Conservation (phyloP, 306 rosid genomes). For the Cajanus cajan region DNA sequence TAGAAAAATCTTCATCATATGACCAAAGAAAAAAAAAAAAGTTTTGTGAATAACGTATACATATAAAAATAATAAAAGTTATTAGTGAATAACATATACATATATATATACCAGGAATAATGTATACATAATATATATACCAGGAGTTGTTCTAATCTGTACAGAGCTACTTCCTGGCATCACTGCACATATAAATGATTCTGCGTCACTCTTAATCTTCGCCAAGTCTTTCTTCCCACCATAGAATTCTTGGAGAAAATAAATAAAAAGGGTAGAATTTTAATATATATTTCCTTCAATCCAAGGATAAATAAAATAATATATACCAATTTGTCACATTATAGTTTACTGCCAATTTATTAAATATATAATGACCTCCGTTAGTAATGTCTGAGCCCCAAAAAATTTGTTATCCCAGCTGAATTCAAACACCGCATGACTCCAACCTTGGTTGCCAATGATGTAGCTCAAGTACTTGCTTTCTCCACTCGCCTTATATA, state of each 20-base stretch:
- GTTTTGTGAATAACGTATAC: too few species aligned
- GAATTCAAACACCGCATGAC: too few species aligned
- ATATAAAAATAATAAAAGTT: background rate
- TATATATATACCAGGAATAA: too few species aligned
- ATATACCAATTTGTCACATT: background rate
- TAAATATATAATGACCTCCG: conserved; percentile 40
- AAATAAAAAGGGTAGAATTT: background rate
- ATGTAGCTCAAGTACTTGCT: too few species aligned
- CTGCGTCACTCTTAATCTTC: conserved; percentile 55
- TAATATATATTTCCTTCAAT: background rate
- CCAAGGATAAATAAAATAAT: background rate
- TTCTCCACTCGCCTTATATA: too few species aligned
- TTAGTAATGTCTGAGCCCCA: conserved; percentile 75
- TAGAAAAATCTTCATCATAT: conserved; percentile 3
- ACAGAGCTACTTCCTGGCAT: conserved; percentile 79
- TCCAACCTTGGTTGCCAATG: too few species aligned
- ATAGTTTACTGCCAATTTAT: background rate
- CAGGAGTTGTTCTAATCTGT: conserved; percentile 63
- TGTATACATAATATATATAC: too few species aligned
- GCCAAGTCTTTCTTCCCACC: conserved; percentile 52
- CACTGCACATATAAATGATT: conserved; percentile 64
- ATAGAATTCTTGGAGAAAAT: conserved; percentile 55
- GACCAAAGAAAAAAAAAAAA: conserved; percentile 32
- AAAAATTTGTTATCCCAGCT: too few species aligned
- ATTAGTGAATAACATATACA: background rate